Conservation (phyloP, 169 alveolate species). For the Cyclospora cayetanensis region DNA sequence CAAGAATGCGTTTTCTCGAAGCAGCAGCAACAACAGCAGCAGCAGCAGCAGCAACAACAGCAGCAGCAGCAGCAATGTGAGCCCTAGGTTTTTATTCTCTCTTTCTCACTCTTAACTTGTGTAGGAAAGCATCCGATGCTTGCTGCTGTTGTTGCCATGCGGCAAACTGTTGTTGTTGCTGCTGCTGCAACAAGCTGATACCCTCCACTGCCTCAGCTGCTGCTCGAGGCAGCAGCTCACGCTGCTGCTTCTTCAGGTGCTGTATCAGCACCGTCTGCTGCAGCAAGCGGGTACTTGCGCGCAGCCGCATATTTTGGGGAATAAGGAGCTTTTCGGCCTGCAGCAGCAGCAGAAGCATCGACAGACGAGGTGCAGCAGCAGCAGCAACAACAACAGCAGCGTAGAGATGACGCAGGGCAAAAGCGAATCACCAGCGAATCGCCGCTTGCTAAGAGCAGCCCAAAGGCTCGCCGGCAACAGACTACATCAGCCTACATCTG, state of each 20-base stretch:
- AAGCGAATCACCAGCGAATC: background rate
- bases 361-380: no score
- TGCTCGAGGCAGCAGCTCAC: constrained; percentile 22
- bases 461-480: background rate
- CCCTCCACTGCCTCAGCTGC: constrained; percentile 24
- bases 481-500: constrained; percentile 21
- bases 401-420: background rate
- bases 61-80: background rate
- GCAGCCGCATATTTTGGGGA: constrained; percentile 63
- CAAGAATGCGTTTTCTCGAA: no score
- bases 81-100: background rate
- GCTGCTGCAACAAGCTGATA: constrained; percentile 25
- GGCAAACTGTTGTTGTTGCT: constrained; percentile 27
- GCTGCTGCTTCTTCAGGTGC: constrained; percentile 50
- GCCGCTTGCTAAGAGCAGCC: background rate
- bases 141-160: constrained; percentile 48
- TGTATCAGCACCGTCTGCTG: constrained; percentile 60
- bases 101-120: background rate
- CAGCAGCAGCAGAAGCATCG: constrained; percentile 30
- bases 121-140: constrained; percentile 25
- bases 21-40: background rate
- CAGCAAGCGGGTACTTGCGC: constrained; percentile 62
- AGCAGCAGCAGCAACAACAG: background rate
- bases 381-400: background rate
- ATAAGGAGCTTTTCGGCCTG: constrained; percentile 67